Percentiles rank a stretch among this genome's conserved stretches.
Conservation (phyloP, 2,329 filamentous ascomycete species). For the Alternaria triticimaculans region DNA sequence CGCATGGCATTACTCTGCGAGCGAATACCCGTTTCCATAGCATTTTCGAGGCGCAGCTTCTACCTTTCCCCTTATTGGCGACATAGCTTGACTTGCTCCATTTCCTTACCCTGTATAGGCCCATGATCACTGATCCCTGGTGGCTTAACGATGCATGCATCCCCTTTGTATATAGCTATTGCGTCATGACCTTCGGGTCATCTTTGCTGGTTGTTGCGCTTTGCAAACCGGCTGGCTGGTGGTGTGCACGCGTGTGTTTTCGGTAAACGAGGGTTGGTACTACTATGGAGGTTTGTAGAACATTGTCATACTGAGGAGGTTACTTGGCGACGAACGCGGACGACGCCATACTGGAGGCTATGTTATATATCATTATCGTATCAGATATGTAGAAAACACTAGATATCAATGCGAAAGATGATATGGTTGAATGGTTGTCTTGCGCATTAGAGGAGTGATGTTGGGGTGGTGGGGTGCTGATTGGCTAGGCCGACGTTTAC, state of each 20-base stretch:
- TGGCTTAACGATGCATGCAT: slow-evolving; percentile 32
- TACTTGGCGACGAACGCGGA: slow-evolving; percentile 21
- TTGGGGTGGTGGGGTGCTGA: slow-evolving; percentile 22
- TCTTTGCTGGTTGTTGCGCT: slow-evolving; percentile 24
- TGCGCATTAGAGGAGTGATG: slow-evolving; percentile 15
- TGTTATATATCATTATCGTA: slow-evolving; percentile 36
- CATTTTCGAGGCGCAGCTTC: slow-evolving; percentile 47
- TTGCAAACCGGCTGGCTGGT: slow-evolving; percentile 22
- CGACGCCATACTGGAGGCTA: slow-evolving; percentile 14
- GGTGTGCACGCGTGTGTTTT: slow-evolving; percentile 13
- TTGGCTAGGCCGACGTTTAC: slow-evolving; percentile 33
- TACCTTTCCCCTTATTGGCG: slow-evolving; percentile 24
- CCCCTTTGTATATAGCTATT: slow-evolving; percentile 42
- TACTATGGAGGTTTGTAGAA: slow-evolving; percentile 31
- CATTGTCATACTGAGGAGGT: slow-evolving; percentile 18
- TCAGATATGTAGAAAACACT: slow-evolving; percentile 28
- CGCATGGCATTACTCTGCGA: slow-evolving; percentile 39
- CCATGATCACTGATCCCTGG: slow-evolving; percentile 24
- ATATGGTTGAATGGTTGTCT: slow-evolving; percentile 8
- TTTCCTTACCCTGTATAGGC: slow-evolving; percentile 25
- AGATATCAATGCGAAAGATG: slow-evolving; percentile 15
- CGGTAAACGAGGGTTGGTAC: slow-evolving; percentile 18
- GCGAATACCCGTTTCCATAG: slow-evolving; percentile 46
- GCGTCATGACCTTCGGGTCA: slow-evolving; percentile 26
- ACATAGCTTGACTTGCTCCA: slow-evolving; percentile 38